phyloP scores from a whole-genome alignment of 305 asterid species.

The Solanum hybrid region DNA sequence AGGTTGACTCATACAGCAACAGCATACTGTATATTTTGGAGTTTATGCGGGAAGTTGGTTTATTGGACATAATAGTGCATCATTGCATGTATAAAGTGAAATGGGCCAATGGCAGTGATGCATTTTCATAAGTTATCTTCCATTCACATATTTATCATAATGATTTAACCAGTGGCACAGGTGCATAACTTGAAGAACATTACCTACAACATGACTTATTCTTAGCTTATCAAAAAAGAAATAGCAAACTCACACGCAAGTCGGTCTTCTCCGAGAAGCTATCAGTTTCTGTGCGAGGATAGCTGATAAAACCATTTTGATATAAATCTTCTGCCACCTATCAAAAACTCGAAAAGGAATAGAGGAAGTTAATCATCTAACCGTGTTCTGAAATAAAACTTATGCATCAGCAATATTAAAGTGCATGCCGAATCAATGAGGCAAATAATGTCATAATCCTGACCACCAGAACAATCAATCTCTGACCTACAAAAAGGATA shows the following conservation, averaged over 20 bases:
- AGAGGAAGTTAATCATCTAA: slow-evolving; percentile 1
- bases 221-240: slow-evolving; percentile 8
- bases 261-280: slow-evolving; percentile 63
- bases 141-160: not conserved
- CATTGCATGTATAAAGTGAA: not conserved
- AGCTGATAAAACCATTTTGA: slow-evolving; percentile 95
- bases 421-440: not conserved
- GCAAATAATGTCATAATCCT: not conserved
- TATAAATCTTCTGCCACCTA: slow-evolving; percentile 98
- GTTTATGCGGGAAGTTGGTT: not conserved
- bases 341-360: not conserved
- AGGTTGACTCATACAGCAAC: not conserved
- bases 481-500: not conserved
- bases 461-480: not conserved
- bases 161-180: not conserved
- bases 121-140: not conserved
- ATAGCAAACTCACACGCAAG: slow-evolving; percentile 48
- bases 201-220: not conserved
- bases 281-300: slow-evolving; percentile 99
- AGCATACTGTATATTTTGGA: not conserved
- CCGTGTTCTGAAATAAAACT: not conserved
- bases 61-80: not conserved
- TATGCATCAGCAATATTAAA: not conserved
- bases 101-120: not conserved
- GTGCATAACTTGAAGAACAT: not conserved